These are phyloP conservation scores for Taphrina populina DNA, from an alignment of 1,139 yeast genomes.

Conservation along the genomic window DNA sequence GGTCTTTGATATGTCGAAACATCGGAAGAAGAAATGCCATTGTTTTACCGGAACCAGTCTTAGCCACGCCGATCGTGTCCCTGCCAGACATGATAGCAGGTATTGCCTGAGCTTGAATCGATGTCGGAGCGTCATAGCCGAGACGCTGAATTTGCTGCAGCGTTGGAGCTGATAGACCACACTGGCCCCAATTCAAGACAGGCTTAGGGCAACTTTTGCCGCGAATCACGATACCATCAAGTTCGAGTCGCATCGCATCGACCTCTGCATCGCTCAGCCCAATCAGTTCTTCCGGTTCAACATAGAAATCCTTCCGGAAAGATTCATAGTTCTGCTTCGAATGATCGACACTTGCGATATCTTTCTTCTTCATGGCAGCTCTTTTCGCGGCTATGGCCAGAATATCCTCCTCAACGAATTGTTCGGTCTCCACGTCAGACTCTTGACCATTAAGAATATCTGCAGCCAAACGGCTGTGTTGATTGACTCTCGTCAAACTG, in stretches of 20 bases:
- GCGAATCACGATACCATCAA: conserved; percentile 64
- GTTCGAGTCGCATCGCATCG: conserved; percentile 53
- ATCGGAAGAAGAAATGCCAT: conserved; percentile 82
- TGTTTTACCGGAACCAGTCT: conserved; percentile 96
- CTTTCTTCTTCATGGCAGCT: conserved; percentile 48
- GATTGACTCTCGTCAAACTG: conserved; percentile 19
- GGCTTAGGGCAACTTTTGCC: conserved; percentile 68
- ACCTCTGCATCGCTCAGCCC: conserved; percentile 55
- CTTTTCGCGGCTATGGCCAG: conserved; percentile 45
- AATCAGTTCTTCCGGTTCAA: conserved; percentile 59
- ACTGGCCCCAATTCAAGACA: conserved; percentile 71
- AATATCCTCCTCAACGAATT: conserved; percentile 41
- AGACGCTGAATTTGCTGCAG: conserved; percentile 56
- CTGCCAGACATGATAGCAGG: conserved; percentile 89
- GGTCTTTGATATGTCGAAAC: conserved; percentile 76
- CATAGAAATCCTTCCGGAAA: conserved; percentile 64
- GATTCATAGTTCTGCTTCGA: conserved; percentile 52
- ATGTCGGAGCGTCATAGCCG: conserved; percentile 65
- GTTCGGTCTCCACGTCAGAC: conserved; percentile 41
- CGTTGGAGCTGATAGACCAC: conserved; percentile 67
- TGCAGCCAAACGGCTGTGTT: conserved; percentile 37
- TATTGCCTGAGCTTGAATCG: conserved; percentile 87
- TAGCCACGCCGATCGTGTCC: conserved; percentile 90
- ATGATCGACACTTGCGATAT: conserved; percentile 52
- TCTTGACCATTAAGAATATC: conserved; percentile 41